Base-by-base conservation (phyloP, 257 asterid genomes). In the Cordia subcordata region DNA sequence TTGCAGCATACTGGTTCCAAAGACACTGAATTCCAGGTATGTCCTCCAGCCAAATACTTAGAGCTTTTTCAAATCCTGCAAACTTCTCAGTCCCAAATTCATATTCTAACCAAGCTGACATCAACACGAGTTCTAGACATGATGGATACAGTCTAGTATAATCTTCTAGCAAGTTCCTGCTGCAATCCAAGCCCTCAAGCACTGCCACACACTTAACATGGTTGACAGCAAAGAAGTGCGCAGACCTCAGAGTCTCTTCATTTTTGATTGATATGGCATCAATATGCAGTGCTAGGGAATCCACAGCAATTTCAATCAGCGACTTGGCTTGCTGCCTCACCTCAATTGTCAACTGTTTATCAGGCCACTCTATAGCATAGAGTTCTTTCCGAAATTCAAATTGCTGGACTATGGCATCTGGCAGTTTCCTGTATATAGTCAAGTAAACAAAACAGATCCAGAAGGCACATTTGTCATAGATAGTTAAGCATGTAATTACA, bases 1-100 rank as follows among this genome's bases (percentile, higher is more conserved):
- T 66, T 61, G 58, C 75, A 42, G 66, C 73, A 67, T 79, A 79
- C 47, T 79, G 85, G 58, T 79, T 72, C 79, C 79, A 79, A 66
- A 79, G 59, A 68, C 85, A 72, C 53, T 79, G 82, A 45, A 69
- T 40, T 23, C 85, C 85, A 53, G 79, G 77, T 19, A 62, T 72
- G 56, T 66, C 75, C 35, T 66, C 75, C 16, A 60, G 72, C 85
- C 85, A 79, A 50, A 61, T 75, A 37, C 64, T 64, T 32, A 79
- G 65, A 50, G 77, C 77, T 60, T 69, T 79, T 64, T 75, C 82
- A 55, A 79, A 79, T 27, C 77, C 79, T 37, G 33, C 55, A 57
- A 75, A 75, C 70, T 74, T 72, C 10, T 17, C 59, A 66, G 57
- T 63, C 53, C 45, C 42, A 40, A 37, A 21, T 52, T 70, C 74